Base-by-base conservation (phyloP, 108 stramenopile species). In the Cylindrotheca closterium region DNA sequence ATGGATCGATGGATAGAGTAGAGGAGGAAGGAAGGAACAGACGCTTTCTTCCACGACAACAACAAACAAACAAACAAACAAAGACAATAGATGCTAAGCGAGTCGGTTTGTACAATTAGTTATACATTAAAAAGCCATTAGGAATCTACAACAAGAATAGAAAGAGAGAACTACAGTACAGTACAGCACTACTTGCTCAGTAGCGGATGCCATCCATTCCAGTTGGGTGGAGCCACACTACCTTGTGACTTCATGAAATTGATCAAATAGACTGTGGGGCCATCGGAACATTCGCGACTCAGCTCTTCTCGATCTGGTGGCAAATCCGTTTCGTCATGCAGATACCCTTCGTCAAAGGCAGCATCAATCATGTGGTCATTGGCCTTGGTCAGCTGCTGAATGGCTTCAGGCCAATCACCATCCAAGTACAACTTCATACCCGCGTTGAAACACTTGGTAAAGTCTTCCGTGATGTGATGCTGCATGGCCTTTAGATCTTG, bases 311-410 rank as follows among this genome's bases (percentile, higher is more conserved):
- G 50, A 63, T 73, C 65, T 54, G 51, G 53, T 29, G 71, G 31
- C n/a, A 73, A 66, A 12, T 78, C 67, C 30, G 70, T 55, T 5
- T 84, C 80, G 37, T 68, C 72, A 25, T 79, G 72, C 4, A 85
- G 45, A 53, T 73, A 87, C 2, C 83, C 85, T 50, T 71, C 72
- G 46, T 88, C 91, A 56, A 80, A 68, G 53, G 78, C 89, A 53
- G 78, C 86, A 30, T 87, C 84, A 37, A 78, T 58, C 93, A 96
- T 96, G 67, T 88, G 83, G 60, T 75, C 58, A 62, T 94, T 86
- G 37, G 86, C 87, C 52, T 70, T 72, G 46, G 82, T 70, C 19
- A 96, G 66, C 17, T 54, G 59, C 10, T 63, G 46, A 33, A 75
- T 70, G 18, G 96, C 93, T 23, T 76, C 76, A 2, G 73, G 47